A percentile compares a stretch with the other conserved stretches of the same genome.
phyloP scores from a whole-genome alignment of 2,329 filamentous ascomycete genomes.

The Xylariaceae sp. region DNA sequence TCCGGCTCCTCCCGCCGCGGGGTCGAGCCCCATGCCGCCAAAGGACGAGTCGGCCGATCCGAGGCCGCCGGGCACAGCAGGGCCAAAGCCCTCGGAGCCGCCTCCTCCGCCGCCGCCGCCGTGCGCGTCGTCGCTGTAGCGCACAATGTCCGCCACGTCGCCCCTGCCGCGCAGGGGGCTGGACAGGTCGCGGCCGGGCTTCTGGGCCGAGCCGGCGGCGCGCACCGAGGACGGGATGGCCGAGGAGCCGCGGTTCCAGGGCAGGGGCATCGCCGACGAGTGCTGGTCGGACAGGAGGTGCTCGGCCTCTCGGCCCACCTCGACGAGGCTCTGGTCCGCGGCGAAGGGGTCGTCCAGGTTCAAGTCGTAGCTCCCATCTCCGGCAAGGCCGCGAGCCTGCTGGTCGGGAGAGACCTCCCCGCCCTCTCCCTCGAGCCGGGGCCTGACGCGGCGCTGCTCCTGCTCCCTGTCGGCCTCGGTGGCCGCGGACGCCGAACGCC shows the following conservation, averaged over 20 bases:
- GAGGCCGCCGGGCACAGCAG: slow-evolving; percentile 17
- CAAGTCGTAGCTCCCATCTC: not conserved
- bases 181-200: slow-evolving; percentile 30
- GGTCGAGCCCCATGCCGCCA: slow-evolving; percentile 18
- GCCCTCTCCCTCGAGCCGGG: slow-evolving; percentile 22
- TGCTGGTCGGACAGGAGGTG: slow-evolving; percentile 61
- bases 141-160: slow-evolving; percentile 34
- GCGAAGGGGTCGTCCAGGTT: not conserved
- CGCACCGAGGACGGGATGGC: slow-evolving; percentile 39
- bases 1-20: slow-evolving; percentile 3
- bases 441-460: slow-evolving; percentile 30
- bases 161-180: slow-evolving; percentile 32
- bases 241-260: slow-evolving; percentile 46
- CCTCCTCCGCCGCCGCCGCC: slow-evolving; percentile 27
- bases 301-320: slow-evolving; percentile 44
- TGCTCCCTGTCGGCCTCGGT: slow-evolving; percentile 31
- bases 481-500: slow-evolving; percentile 37
- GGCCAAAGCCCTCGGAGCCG: slow-evolving; percentile 19
- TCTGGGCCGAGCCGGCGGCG: slow-evolving; percentile 30
- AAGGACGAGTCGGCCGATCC: slow-evolving; percentile 27
- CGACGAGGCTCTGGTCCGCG: slow-evolving; percentile 11
- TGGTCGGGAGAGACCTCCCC: slow-evolving; percentile 10
- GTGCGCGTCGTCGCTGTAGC: slow-evolving; percentile 37
- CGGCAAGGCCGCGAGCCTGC: slow-evolving; percentile 10
- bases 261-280: slow-evolving; percentile 39